Evolutionary conservation across 23 red algal genomes (phyloP), one percentile per base, ranked within the genome.

Genomic region (Gracilaria gracilis): DNA sequence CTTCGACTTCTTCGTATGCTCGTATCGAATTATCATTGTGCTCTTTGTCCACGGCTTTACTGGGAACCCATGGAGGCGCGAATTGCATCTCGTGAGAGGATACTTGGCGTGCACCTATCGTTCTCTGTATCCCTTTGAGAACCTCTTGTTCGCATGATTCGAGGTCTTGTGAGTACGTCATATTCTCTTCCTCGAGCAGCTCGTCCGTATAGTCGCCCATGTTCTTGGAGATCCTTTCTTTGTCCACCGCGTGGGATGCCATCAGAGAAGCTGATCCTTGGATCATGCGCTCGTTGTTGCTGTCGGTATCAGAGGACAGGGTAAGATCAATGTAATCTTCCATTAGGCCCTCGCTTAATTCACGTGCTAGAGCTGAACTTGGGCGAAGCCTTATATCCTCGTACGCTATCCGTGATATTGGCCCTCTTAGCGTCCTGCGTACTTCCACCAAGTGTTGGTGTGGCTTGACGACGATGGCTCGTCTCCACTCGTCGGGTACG

Each of bases 321-420:
- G n/a, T 33, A 5, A 65, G 61, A 24, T 65, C 61, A 32, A 86
- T 53, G 9, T 67, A 73, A 25, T 86, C 9, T 37, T n/a, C n/a
- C n/a, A n/a, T n/a, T n/a, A n/a, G n/a, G n/a, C n/a, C n/a, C n/a
- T n/a, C n/a, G n/a, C n/a, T n/a, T n/a, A n/a, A n/a, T n/a, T n/a
- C n/a, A n/a, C n/a, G n/a, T n/a, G n/a, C n/a, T n/a, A n/a, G n/a
- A 11, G 4, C 16, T 25, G 49, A 57, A n/a, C 0, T 32, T 5
- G 67, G 67, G 0, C 47, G 27, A 4, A 88, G 15, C 15, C 67
- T 11, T n/a, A 69, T 24, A 39, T 88, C 84, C 46, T 88, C 84
- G 49, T 76, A 88, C 58, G 84, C 84, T 14, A 66, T 31, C 54
- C 58, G 50, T 47, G 65, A 33, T 33, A 65, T 65, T 6, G n/a